Evolutionary conservation across 805 yeast genomes (phyloP).

Genomic region (Candida odintsovae): DNA sequence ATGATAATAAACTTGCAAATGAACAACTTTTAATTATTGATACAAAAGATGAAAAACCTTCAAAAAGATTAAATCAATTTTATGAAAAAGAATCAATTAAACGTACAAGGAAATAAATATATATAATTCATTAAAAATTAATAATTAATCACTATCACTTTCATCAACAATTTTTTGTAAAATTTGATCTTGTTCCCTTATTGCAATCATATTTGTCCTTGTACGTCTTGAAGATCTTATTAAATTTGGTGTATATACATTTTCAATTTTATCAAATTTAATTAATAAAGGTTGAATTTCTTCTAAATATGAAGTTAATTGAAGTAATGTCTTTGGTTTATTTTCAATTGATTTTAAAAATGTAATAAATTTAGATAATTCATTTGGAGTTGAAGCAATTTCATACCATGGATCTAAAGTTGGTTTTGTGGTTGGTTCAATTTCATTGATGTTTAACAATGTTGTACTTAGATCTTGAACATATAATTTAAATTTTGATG

Average conservation of each 20-base stretch:
- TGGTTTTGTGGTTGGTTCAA: not conserved
- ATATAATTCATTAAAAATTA: not conserved
- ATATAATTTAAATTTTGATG: constrained; percentile 22
- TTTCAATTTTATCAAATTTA: constrained; percentile 14
- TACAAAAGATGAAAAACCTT: constrained; percentile 7
- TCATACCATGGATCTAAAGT: constrained; percentile 24
- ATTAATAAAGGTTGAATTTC: constrained; percentile 10
- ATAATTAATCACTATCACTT: not conserved
- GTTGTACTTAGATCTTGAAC: constrained; percentile 22
- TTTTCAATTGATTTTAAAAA: constrained; percentile 3
- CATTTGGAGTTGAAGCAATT: constrained; percentile 13
- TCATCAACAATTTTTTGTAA: constrained; percentile 11
- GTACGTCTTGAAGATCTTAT: constrained; percentile 14
- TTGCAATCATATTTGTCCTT: constrained; percentile 12
- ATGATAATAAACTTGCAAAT: constrained; percentile 8
- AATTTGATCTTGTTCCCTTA: constrained; percentile 14
- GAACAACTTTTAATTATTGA: constrained; percentile 17
- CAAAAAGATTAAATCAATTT: constrained; percentile 6
- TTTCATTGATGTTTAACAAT: constrained; percentile 1
- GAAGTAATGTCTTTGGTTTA: constrained; percentile 5
- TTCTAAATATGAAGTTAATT: constrained; percentile 10
- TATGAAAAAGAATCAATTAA: not conserved
- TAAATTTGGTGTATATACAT: constrained; percentile 9
- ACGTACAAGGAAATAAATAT: not conserved
- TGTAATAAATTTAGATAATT: constrained; percentile 11